Evolutionary conservation across 2,329 filamentous ascomycete genomes (phyloP).

Genomic region (Alternaria consortialis): DNA sequence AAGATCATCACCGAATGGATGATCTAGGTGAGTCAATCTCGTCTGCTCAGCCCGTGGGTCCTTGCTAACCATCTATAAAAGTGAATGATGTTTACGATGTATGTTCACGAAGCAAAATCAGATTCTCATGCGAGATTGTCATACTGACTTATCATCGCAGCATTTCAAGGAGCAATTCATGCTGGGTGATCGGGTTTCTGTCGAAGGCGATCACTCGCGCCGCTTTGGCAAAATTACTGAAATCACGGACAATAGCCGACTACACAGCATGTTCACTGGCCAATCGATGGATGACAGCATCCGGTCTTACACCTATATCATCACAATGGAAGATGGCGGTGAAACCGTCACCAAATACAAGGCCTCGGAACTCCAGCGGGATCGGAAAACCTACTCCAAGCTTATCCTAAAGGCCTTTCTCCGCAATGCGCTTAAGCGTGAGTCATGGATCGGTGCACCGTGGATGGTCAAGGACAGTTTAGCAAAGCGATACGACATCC

Average conservation of each 20-base stretch:
- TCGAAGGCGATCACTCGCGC: constrained; percentile 42
- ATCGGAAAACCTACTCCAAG: constrained; percentile 93
- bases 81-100: constrained; percentile 21
- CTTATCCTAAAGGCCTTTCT: constrained; percentile 92
- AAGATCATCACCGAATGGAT: constrained; percentile 81
- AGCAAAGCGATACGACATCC: constrained; percentile 84
- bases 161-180: constrained; percentile 49
- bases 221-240: constrained; percentile 43
- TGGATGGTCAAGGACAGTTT: constrained; percentile 93
- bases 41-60: constrained; percentile 30
- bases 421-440: constrained; percentile 90
- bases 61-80: constrained; percentile 40
- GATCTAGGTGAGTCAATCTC: constrained; percentile 66
- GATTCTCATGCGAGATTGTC: neutral
- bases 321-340: constrained; percentile 44
- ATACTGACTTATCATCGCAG: constrained; percentile 27
- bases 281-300: constrained; percentile 41
- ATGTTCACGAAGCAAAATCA: neutral
- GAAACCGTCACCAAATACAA: constrained; percentile 59
- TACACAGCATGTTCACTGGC: constrained; percentile 40
- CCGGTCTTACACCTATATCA: constrained; percentile 44
- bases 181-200: constrained; percentile 43
- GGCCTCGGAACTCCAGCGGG: constrained; percentile 75
- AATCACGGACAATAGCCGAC: constrained; percentile 43
- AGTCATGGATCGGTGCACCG: constrained; percentile 94